Evolutionary conservation across 2,329 filamentous ascomycete genomes (phyloP).

Genomic region (Aspergillus fischeri): DNA sequence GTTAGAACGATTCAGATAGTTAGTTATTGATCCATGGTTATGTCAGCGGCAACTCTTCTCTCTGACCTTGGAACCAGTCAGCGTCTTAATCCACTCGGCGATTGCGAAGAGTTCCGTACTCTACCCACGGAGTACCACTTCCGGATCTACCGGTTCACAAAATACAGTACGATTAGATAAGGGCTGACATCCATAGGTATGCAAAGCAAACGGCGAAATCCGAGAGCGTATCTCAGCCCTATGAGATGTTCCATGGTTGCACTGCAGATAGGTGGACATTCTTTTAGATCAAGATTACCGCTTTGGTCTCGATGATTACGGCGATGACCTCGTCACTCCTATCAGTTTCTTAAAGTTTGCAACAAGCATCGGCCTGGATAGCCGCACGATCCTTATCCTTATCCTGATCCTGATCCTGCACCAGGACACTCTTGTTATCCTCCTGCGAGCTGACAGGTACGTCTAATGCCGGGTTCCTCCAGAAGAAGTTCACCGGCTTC

Average conservation of each 20-base stretch:
- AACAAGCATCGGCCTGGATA: not conserved
- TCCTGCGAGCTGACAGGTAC: constrained; percentile 7
- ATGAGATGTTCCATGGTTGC: not conserved
- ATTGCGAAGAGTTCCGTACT: not conserved
- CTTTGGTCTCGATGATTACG: not conserved
- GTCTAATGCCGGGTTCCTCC: constrained; percentile 10
- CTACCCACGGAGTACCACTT: no score
- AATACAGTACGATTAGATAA: not conserved
- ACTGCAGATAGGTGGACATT: not conserved
- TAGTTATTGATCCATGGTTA: not conserved
- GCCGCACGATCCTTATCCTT: not conserved
- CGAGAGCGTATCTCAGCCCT: not conserved
- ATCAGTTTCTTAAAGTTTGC: not conserved
- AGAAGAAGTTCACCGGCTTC: constrained; percentile 10
- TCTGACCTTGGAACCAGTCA: not conserved
- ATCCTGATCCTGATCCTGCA: not conserved
- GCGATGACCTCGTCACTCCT: not conserved
- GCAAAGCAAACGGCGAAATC: not conserved
- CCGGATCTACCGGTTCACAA: no score
- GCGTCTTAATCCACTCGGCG: not conserved
- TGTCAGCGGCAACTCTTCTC: not conserved
- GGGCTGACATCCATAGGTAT: not conserved
- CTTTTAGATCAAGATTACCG: not conserved
- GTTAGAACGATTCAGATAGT: not conserved
- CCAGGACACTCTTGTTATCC: constrained; percentile 5